Evolutionary conservation across 2,329 filamentous ascomycete species (phyloP).

Genomic region (Paecilomyces dactylethromorphus): DNA sequence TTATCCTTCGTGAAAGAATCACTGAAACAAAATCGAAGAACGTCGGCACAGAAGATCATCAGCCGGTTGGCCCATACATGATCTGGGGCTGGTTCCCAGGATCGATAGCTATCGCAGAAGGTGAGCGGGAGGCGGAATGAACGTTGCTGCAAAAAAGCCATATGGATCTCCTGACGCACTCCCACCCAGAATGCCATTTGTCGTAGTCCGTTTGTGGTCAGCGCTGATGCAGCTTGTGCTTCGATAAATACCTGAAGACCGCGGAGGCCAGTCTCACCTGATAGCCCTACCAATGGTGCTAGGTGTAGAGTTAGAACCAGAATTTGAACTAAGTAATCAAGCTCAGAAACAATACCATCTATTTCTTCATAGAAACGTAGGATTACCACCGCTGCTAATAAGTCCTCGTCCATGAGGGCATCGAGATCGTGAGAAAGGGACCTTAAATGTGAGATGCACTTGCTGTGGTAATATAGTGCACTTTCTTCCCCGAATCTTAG

Average conservation of each 20-base stretch:
- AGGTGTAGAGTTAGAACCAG: slow-evolving; percentile 7
- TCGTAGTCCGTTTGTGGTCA: slow-evolving; percentile 22
- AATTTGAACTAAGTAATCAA: slow-evolving; percentile 5
- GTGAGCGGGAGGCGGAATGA: slow-evolving; percentile 48
- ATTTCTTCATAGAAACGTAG: slow-evolving; percentile 54
- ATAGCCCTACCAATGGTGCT: slow-evolving; percentile 4
- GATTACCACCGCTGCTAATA: slow-evolving; percentile 52
- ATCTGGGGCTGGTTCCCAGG: slow-evolving; percentile 43
- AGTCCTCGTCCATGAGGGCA: slow-evolving; percentile 43
- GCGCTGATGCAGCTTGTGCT: background rate
- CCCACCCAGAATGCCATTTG: slow-evolving; percentile 39
- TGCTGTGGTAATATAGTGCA: slow-evolving; percentile 19
- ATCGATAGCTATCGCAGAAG: slow-evolving; percentile 47
- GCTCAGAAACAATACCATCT: slow-evolving; percentile 37
- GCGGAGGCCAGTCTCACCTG: slow-evolving; percentile 10
- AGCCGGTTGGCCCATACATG: slow-evolving; percentile 56
- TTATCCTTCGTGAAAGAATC: slow-evolving; percentile 3
- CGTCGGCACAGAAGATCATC: slow-evolving; percentile 57
- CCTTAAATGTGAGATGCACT: slow-evolving; percentile 20
- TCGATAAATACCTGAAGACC: slow-evolving; percentile 5
- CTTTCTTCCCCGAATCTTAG: slow-evolving; percentile 14
- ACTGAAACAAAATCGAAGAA: slow-evolving; percentile 56
- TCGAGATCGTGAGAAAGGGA: slow-evolving; percentile 24
- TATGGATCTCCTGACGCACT: slow-evolving; percentile 41
- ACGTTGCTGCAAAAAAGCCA: slow-evolving; percentile 34